A percentile compares a stretch with the other conserved stretches of the same genome.
phyloP scores from a whole-genome alignment of 2,329 filamentous ascomycete genomes.

The Ambrosiella xylebori region DNA sequence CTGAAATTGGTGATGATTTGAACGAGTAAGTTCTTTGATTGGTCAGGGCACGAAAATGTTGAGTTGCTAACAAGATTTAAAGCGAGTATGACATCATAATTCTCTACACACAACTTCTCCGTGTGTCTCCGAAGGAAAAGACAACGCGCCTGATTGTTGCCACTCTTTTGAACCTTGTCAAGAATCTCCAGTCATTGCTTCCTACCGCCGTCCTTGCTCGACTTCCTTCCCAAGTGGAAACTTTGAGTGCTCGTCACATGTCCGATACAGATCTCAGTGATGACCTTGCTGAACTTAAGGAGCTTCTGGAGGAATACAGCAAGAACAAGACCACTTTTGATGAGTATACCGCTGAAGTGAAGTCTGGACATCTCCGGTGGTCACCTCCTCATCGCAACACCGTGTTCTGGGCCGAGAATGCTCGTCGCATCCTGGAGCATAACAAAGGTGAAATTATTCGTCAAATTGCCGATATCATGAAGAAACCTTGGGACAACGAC shows the following conservation, averaged over 20 bases:
- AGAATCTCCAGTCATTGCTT: slow-evolving; percentile 54
- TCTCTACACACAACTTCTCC: slow-evolving; percentile 80
- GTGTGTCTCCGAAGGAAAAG: slow-evolving; percentile 92
- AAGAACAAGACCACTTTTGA: slow-evolving; percentile 65
- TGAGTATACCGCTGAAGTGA: slow-evolving; percentile 75
- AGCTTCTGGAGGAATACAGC: slow-evolving; percentile 48
- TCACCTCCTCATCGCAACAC: slow-evolving; percentile 76
- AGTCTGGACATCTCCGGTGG: slow-evolving; percentile 78
- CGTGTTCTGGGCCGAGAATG: slow-evolving; percentile 84
- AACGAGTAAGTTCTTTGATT: slow-evolving; percentile 48
- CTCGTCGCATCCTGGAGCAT: slow-evolving; percentile 68
- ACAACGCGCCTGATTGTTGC: slow-evolving; percentile 82
- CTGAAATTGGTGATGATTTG: slow-evolving; percentile 52
- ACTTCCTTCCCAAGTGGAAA: slow-evolving; percentile 51
- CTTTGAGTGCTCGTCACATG: slow-evolving; percentile 43
- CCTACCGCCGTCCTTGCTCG: slow-evolving; percentile 75
- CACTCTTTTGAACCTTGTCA: slow-evolving; percentile 73
- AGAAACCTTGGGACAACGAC: slow-evolving; percentile 56
- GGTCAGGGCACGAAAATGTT: neutral
- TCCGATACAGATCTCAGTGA: slow-evolving; percentile 47
- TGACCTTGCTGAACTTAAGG: slow-evolving; percentile 42
- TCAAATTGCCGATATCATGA: slow-evolving; percentile 72
- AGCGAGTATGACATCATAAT: slow-evolving; percentile 87
- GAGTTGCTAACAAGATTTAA: slow-evolving; percentile 1
- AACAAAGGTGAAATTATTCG: slow-evolving; percentile 63